Conservation (phyloP, 352 stramenopile genomes). For the Albugo candida region DNA sequence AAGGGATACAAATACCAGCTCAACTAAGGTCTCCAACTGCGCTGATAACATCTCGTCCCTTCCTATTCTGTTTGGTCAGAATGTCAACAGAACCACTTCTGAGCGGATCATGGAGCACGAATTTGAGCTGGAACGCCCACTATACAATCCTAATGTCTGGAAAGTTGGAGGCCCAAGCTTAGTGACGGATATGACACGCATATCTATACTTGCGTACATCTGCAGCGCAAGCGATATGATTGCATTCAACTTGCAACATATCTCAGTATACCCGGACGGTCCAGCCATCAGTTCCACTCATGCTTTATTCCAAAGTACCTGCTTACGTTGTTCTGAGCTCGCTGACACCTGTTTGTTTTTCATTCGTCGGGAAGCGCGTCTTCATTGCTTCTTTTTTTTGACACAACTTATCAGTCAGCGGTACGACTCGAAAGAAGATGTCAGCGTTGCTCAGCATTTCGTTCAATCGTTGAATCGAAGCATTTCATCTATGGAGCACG, state of each 20-base stretch:
- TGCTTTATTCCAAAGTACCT: slow-evolving; percentile 17
- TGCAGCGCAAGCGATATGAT: slow-evolving; percentile 58
- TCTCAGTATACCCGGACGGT: too few species aligned
- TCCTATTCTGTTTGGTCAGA: background rate
- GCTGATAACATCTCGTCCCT: background rate
- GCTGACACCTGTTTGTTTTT: slow-evolving; percentile 66
- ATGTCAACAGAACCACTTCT: slow-evolving; percentile 9
- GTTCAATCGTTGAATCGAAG: slow-evolving; percentile 62
- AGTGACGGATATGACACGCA: slow-evolving; percentile 50
- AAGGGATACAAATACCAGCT: background rate
- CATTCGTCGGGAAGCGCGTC: slow-evolving; percentile 41
- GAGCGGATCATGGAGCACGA: slow-evolving; percentile 32
- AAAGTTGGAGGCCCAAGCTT: slow-evolving; percentile 22
- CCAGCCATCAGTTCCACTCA: too few species aligned
- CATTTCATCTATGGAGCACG: slow-evolving; percentile 50
- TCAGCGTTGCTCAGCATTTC: slow-evolving; percentile 48
- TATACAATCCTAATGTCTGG: slow-evolving; percentile 38
- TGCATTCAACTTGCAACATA: slow-evolving; percentile 22
- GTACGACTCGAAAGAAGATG: slow-evolving; percentile 32
- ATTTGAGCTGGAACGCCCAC: slow-evolving; percentile 35
- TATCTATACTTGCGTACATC: slow-evolving; percentile 63
- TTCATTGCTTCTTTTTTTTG: slow-evolving; percentile 62
- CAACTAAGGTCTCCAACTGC: background rate
- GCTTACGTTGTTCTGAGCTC: slow-evolving; percentile 45
- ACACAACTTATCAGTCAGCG: slow-evolving; percentile 49